Evolutionary conservation across 2,329 filamentous ascomycete species (phyloP).

Genomic region (Colletotrichum sp.): DNA sequence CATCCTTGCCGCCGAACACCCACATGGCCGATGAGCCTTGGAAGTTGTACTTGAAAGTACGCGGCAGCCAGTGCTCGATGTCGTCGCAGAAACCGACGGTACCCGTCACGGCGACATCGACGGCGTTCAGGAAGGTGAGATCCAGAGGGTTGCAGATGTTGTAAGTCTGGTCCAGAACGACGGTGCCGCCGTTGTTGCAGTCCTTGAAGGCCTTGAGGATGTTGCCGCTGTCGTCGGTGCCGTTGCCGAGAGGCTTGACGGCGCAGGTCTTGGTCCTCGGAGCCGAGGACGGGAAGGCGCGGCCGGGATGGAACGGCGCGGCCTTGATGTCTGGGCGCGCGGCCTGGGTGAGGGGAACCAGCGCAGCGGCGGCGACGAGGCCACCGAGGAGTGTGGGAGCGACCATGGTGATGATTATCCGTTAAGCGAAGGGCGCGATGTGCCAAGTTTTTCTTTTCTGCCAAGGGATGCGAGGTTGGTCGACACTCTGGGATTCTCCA

Average conservation of each 20-base stretch:
- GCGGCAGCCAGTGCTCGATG: slow-evolving; percentile 71
- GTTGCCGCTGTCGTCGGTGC: slow-evolving; percentile 36
- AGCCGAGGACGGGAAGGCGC: slow-evolving; percentile 23
- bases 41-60: slow-evolving; percentile 68
- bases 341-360: slow-evolving; percentile 8
- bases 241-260: slow-evolving; percentile 27
- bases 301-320: slow-evolving; percentile 21
- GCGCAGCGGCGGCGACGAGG: slow-evolving; percentile 14
- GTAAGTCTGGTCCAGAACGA: slow-evolving; percentile 65
- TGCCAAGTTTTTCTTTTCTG: not conserved
- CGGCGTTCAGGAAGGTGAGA: slow-evolving; percentile 65
- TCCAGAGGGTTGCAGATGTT: slow-evolving; percentile 69
- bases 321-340: slow-evolving; percentile 23
- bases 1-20: slow-evolving; percentile 35
- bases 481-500: not conserved
- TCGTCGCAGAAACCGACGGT: slow-evolving; percentile 69
- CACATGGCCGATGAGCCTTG: slow-evolving; percentile 62
- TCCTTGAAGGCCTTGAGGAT: slow-evolving; percentile 58
- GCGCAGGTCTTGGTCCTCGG: slow-evolving; percentile 28
- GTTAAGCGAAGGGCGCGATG: not conserved
- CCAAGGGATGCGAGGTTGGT: slow-evolving; percentile 5
- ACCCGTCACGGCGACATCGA: slow-evolving; percentile 65
- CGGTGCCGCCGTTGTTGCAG: slow-evolving; percentile 68
- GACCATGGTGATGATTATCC: not conserved
- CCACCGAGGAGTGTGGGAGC: slow-evolving; percentile 14